Evolutionary conservation across 2,329 filamentous ascomycete genomes (phyloP), one percentile per base, ranked within the genome.

Genomic region (Aspergillus udagawae): DNA sequence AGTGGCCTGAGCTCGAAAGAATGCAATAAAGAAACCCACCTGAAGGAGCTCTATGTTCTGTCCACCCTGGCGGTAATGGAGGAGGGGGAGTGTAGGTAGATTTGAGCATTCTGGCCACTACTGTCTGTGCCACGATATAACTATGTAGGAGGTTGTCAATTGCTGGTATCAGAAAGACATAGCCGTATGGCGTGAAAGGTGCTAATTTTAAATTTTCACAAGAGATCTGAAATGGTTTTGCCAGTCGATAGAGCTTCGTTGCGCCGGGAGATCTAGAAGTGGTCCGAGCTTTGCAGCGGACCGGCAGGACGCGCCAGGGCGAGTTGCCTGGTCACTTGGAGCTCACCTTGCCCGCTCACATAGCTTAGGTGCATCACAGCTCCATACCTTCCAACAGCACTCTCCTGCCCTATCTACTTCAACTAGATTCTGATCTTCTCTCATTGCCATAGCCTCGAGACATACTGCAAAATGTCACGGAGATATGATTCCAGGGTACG

Each of bases 401-500:
- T 52, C 50, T 56, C 58, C 61, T 53, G 49, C 50, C 55, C 56
- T 42, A 51, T 52, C 45, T 48, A 35, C 55, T 53, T 50, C 52
- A 56, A 38, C 20, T 48, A 20, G 59, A 25, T 54, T 56, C 44
- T 48, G 54, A 28, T 53, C 23, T 59, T 21, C 21, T 56, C 60
- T 56, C 14, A 54, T 47, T 48, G n/a, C 53, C 53, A 54, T 51
- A 60, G 60, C 68, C 10, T n/a, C 9, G 7, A 27, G 10, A 14
- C 44, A 7, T 14, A 23, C 20, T 25, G 44, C 78, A 82, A 68
- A 78, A 97, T 97, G 92, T 96, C 92, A 77, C 89, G 92, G 81
- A 89, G 92, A 83, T 97, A 97, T 82, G 92, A 97, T 87, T 96
- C 92, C 72, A 86, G 92, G 82, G 92, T 96, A 83, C 77, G 88